phyloP scores from a whole-genome alignment of 2,329 filamentous ascomycete genomes.

The Pseudogymnoascus sp. region DNA sequence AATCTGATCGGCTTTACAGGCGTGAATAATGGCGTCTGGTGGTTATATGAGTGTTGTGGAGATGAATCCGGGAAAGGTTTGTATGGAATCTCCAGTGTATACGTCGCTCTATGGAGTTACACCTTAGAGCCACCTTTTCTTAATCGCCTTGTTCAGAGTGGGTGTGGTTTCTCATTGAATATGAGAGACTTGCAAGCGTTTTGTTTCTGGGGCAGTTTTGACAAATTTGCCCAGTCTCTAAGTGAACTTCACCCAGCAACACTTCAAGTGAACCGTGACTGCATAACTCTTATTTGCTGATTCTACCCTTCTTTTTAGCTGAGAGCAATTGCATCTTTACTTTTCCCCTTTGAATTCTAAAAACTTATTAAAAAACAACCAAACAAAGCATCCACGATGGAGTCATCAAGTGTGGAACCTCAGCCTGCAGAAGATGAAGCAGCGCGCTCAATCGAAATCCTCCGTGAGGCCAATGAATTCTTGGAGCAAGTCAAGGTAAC shows the following conservation, averaged over 20 bases:
- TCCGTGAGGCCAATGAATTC: not conserved
- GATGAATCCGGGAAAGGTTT: not conserved
- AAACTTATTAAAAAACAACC: not conserved
- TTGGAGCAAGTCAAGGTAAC: conserved; percentile 2
- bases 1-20: too few relatives aligned
- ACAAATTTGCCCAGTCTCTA: not conserved
- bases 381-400: not conserved
- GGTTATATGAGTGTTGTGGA: not conserved
- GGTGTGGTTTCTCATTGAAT: not conserved
- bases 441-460: not conserved
- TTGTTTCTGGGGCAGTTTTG: not conserved
- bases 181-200: not conserved
- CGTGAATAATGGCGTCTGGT: not conserved
- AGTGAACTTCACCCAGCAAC: not conserved
- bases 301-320: not conserved
- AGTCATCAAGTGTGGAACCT: not conserved
- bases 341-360: too few relatives aligned
- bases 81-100: not conserved
- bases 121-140: not conserved
- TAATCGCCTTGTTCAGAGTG: not conserved
- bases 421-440: not conserved
- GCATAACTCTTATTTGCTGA: not conserved
- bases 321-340: not conserved
- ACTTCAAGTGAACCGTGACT: not conserved
- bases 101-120: not conserved